Evolutionary conservation across 2,329 filamentous ascomycete species (phyloP).

Genomic region (Penicillium sp.): DNA sequence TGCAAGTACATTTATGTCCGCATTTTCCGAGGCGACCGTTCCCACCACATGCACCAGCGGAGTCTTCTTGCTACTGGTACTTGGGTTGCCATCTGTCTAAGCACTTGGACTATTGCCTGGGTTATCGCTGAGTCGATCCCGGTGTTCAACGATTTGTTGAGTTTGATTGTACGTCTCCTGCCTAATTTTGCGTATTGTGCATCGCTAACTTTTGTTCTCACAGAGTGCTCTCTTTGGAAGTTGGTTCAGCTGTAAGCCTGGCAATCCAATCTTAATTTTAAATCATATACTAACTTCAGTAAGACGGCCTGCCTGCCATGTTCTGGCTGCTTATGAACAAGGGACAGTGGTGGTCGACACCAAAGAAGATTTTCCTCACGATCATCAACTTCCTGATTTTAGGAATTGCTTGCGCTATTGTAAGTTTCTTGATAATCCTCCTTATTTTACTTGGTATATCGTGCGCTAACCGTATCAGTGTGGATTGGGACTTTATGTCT

Average conservation of each 20-base stretch:
- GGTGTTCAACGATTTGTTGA: constrained; percentile 64
- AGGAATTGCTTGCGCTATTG: constrained; percentile 28
- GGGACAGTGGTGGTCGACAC: constrained; percentile 38
- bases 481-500: constrained; percentile 44
- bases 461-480: constrained; percentile 26
- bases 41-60: constrained; percentile 52
- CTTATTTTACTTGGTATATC: no score
- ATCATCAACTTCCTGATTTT: constrained; percentile 46
- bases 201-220: constrained; percentile 9
- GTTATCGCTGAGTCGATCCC: constrained; percentile 68
- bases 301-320: constrained; percentile 32
- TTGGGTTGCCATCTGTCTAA: constrained; percentile 59
- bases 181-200: not conserved
- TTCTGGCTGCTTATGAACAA: constrained; percentile 53
- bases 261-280: fast-evolving
- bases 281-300: constrained; percentile 3
- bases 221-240: constrained; percentile 58
- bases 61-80: constrained; percentile 51
- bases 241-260: constrained; percentile 61
- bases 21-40: constrained; percentile 54
- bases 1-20: constrained; percentile 65
- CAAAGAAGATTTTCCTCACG: constrained; percentile 46
- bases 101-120: constrained; percentile 61
- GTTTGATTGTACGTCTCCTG: constrained; percentile 49
- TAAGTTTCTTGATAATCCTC: constrained; percentile 11